Conservation (phyloP, 768 basidiomycete genomes). For the Mycena amicta region DNA sequence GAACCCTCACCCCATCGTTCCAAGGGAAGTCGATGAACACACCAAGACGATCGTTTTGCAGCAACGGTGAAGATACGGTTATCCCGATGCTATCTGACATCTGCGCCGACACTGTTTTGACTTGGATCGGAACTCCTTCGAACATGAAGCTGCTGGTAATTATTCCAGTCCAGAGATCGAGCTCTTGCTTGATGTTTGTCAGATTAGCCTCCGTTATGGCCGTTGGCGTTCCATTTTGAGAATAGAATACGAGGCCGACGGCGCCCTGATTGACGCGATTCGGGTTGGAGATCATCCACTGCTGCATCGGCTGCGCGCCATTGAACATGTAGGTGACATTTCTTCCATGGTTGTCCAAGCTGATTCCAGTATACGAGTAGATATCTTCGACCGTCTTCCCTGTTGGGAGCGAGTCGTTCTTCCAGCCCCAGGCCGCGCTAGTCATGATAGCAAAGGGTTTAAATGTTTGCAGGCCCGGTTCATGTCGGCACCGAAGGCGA, state of each 20-base stretch:
- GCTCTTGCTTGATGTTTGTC: conserved; percentile 36
- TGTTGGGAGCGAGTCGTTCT: conserved; percentile 55
- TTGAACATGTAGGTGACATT: conserved; percentile 54
- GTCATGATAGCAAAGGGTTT: conserved; percentile 57
- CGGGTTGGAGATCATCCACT: conserved; percentile 61
- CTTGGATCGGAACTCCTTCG: conserved; percentile 35
- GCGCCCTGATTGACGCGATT: conserved; percentile 59
- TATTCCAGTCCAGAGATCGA: conserved; percentile 60
- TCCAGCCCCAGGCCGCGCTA: conserved; percentile 66
- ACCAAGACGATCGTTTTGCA: conserved; percentile 42
- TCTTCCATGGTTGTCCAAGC: conserved; percentile 53
- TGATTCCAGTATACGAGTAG: conserved; percentile 48
- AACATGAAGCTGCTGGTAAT: conserved; percentile 49
- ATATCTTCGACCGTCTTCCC: conserved; percentile 45
- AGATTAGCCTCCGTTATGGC: conserved; percentile 44
- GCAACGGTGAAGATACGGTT: conserved; percentile 40
- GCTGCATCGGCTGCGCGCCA: conserved; percentile 42
- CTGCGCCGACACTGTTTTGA: conserved; percentile 45
- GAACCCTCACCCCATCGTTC: conserved; percentile 49
- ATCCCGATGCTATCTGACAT: conserved; percentile 43
- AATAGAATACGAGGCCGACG: conserved; percentile 48
- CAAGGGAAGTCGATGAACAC: conserved; percentile 63
- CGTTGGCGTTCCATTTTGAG: conserved; percentile 25
- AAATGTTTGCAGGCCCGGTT: conserved; percentile 63
- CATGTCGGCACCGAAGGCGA: conserved; percentile 61